Evolutionary conservation across 805 yeast genomes (phyloP).

Genomic region (Ogataea methylovora): DNA sequence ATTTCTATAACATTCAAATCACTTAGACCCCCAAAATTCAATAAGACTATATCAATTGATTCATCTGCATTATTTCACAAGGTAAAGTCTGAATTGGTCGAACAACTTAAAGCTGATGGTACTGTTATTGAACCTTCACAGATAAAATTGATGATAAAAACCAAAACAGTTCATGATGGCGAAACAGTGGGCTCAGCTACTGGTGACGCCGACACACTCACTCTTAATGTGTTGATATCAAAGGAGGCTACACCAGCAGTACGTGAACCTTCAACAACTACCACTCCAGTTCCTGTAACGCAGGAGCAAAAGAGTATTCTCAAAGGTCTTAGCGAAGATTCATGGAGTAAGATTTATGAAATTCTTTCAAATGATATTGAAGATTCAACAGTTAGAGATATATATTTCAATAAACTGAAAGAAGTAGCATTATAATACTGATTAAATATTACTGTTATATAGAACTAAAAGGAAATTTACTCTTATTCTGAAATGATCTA

Average conservation of each 20-base stretch:
- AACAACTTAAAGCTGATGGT: constrained; percentile 16
- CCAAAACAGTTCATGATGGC: constrained; percentile 43
- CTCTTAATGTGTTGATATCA: constrained; percentile 30
- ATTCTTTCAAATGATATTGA: constrained; percentile 26
- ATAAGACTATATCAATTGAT: constrained; percentile 11
- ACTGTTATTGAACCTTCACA: constrained; percentile 25
- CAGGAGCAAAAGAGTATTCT: constrained; percentile 1
- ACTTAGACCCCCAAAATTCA: constrained; percentile 66
- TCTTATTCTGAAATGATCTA: too few relatives aligned
- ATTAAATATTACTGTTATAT: too few relatives aligned
- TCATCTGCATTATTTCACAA: constrained; percentile 24
- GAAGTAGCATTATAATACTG: constrained; percentile 3
- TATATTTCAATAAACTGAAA: constrained; percentile 10
- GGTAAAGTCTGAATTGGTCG: constrained; percentile 30
- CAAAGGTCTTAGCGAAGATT: constrained; percentile 5
- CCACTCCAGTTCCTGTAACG: background rate
- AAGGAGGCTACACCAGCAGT: constrained; percentile 1
- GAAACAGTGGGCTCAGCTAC: constrained; percentile 18
- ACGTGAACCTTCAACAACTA: background rate
- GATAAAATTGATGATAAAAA: constrained; percentile 40
- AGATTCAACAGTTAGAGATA: constrained; percentile 7
- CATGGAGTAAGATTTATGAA: constrained; percentile 30
- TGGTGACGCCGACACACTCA: constrained; percentile 13
- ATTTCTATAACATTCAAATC: constrained; percentile 46
- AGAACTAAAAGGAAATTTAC: too few relatives aligned